Evolutionary conservation across 78 protist species (phyloP).

Genomic region (Emiliania huxleyi): DNA sequence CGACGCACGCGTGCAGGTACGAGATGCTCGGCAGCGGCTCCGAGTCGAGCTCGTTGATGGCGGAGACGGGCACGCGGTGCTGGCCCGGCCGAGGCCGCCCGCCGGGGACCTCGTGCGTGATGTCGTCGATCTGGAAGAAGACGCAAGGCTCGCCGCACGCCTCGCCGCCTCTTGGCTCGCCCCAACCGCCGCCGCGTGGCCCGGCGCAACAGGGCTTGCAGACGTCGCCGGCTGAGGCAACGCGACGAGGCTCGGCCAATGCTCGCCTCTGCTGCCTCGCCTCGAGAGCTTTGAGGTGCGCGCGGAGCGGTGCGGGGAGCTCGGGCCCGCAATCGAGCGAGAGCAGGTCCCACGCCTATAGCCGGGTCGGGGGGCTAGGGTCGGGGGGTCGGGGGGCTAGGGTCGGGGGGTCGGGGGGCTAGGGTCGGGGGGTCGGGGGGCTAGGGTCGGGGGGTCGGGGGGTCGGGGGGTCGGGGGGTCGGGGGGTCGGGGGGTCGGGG

Average conservation of each 20-base stretch:
- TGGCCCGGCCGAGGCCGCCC: neutral
- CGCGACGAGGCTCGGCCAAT: neutral
- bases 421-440: too few relatives aligned
- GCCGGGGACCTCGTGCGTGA: neutral
- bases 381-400: too few relatives aligned
- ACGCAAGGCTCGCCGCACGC: neutral
- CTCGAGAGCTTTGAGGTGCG: neutral
- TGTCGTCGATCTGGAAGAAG: neutral
- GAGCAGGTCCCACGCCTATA: neutral
- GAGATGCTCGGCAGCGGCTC: neutral
- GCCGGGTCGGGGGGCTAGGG: too few relatives aligned
- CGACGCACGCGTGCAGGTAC: neutral
- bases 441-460: too few relatives aligned
- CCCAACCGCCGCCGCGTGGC: neutral
- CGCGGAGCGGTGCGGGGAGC: neutral
- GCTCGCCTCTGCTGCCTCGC: neutral
- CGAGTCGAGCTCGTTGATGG: conserved; percentile 56
- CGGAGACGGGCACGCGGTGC: conserved; percentile 38
- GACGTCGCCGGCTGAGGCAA: too few relatives aligned
- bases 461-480: too few relatives aligned
- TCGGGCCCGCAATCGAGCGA: neutral
- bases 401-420: too few relatives aligned
- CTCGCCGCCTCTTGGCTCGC: neutral
- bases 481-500: too few relatives aligned
- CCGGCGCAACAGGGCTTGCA: neutral